Base-by-base conservation (phyloP, 2,329 filamentous ascomycete genomes). In the Botrytis cinerea region DNA sequence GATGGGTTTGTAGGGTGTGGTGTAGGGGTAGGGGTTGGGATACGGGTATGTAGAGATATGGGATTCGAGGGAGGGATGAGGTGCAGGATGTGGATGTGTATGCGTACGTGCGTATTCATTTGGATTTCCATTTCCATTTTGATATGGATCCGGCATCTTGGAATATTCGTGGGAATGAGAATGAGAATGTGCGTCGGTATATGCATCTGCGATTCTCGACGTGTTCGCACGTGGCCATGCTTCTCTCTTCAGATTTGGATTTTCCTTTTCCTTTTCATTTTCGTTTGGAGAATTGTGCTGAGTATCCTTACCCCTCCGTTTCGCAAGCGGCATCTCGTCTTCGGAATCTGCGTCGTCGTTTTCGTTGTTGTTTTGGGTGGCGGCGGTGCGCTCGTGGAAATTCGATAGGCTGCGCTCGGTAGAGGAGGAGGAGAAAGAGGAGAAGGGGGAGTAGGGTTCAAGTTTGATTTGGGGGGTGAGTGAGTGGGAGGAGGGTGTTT, bases 321-420 rank as follows among this genome's bases (percentile, higher is more conserved):
- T 78, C 22, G 78, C 78, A 2, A 78, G 68, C 1, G 78, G 78
- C 45, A 76, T 77, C 20, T 79, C 78, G 57, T 78, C 77, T 59
- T 79, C 78, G 1, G 75, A 76, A 62, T 77, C 74, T 9, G 40
- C 18, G n/a, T 59, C 48, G 5, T 54, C 40, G 10, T 38, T 38
- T 2, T 60, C 10, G 3, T 59, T 10, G 35, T 25, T 14, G 63
- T 20, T 4, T 35, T 35, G 35, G n/a, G 10, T 4, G 4, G 40
- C 9, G 40, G 22, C 46, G 12, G 51, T 28, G 51, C 45, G 6
- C 51, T 38, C 32, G 59, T 22, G 28, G 9, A 59, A 4, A 59
- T 16, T 18, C 0, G 28, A 10, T 2, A 35, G 0, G 20, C n/a
- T 60, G 18, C 20, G 57, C 8, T 25, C n/a, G 14, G 45, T 40